phyloP scores from a whole-genome alignment of 768 basidiomycete species.

The Russula dissimulans region DNA sequence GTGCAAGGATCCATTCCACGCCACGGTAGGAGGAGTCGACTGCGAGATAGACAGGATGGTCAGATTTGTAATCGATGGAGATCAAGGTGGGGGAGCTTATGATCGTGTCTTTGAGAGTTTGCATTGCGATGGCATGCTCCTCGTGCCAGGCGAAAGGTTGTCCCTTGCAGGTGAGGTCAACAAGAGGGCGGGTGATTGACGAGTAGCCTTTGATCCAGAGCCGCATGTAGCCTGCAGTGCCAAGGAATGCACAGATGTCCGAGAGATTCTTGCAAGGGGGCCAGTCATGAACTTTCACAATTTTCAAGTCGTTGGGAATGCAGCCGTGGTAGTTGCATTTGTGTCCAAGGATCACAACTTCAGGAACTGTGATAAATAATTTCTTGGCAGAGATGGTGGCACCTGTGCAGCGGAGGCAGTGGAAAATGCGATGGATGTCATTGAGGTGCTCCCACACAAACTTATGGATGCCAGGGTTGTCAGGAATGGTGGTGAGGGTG shows the following conservation, averaged over 20 bases:
- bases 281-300: constrained; percentile 25
- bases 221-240: constrained; percentile 17
- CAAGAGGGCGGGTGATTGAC: neutral
- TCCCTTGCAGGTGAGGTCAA: neutral
- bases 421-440: neutral
- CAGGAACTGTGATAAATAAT: neutral
- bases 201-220: constrained; percentile 22
- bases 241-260: constrained; percentile 24
- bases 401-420: neutral
- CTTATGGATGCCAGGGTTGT: neutral
- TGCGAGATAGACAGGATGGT: constrained; percentile 17
- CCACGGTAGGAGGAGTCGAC: constrained; percentile 24
- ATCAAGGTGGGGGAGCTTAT: constrained; percentile 14
- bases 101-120: neutral
- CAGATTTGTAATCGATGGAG: constrained; percentile 21
- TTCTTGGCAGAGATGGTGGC: neutral
- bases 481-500: neutral
- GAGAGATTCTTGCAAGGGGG: constrained; percentile 12
- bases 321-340: neutral
- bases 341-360: constrained; percentile 16
- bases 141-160: too few relatives aligned
- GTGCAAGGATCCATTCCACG: constrained; percentile 24
- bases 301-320: constrained; percentile 4
- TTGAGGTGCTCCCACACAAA: neutral
- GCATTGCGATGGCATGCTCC: constrained; percentile 4